Evolutionary conservation across 2,329 filamentous ascomycete genomes (phyloP).

Genomic region (Penicillium sp.): DNA sequence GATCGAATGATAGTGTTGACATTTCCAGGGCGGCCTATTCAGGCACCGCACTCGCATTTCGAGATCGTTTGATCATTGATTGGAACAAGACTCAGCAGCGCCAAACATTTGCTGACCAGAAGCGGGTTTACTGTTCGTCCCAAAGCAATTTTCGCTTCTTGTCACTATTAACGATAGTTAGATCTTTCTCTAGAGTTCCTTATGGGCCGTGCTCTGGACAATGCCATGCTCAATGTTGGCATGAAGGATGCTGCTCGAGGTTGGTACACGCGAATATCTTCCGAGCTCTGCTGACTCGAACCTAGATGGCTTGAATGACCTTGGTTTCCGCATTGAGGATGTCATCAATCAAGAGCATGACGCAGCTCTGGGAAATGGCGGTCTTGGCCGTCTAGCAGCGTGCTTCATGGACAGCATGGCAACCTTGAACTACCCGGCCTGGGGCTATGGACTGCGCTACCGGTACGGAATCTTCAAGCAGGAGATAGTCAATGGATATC

Average conservation of each 20-base stretch:
- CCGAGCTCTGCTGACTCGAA: slow-evolving; percentile 15
- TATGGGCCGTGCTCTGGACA: slow-evolving; percentile 94
- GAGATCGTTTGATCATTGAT: slow-evolving; percentile 84
- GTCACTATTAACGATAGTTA: slow-evolving; percentile 25
- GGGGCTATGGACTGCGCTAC: slow-evolving; percentile 95
- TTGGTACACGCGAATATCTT: slow-evolving; percentile 39
- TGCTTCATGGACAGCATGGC: slow-evolving; percentile 97
- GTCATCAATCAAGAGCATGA: slow-evolving; percentile 93
- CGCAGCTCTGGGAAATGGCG: slow-evolving; percentile 91
- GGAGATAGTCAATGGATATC: slow-evolving; percentile 95
- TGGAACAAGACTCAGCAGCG: slow-evolving; percentile 99
- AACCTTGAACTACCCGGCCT: slow-evolving; percentile 89
- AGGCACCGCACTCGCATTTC: slow-evolving; percentile 83
- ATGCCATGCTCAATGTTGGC: slow-evolving; percentile 95
- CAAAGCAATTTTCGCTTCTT: background rate
- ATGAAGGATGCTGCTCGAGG: slow-evolving; percentile 77
- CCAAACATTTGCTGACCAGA: slow-evolving; percentile 83
- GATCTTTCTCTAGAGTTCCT: slow-evolving; percentile 93
- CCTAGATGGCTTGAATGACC: slow-evolving; percentile 72
- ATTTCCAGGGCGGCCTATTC: slow-evolving; percentile 68
- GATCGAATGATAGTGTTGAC: slow-evolving; percentile 1
- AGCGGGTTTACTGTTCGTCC: slow-evolving; percentile 77
- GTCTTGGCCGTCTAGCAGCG: slow-evolving; percentile 86
- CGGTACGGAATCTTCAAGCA: slow-evolving; percentile 99
- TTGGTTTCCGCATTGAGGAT: slow-evolving; percentile 96